Conservation (phyloP, 1,139 yeast genomes). For the Blastobotrys illinoisensis region DNA sequence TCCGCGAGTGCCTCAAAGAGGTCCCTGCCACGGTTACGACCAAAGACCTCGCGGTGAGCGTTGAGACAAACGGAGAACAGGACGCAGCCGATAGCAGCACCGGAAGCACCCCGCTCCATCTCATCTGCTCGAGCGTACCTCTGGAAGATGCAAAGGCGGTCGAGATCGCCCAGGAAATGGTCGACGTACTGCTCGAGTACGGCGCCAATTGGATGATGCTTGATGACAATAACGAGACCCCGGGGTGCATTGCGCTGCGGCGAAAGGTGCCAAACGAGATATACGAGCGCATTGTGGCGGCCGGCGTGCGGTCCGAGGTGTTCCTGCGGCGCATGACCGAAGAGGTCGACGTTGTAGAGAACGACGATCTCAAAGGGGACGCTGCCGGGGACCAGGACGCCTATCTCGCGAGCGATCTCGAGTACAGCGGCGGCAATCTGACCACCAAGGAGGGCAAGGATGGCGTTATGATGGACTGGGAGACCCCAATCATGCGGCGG, state of each 20-base stretch:
- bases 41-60: conserved; percentile 53
- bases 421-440: conserved; percentile 65
- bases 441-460: conserved; percentile 69
- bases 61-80: conserved; percentile 1
- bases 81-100: conserved; percentile 20
- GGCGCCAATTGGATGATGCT: conserved; percentile 84
- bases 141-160: conserved; percentile 38
- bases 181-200: conserved; percentile 62
- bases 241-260: conserved; percentile 56
- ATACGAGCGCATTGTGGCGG: conserved; percentile 60
- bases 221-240: conserved; percentile 63
- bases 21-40: conserved; percentile 79
- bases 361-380: conserved; percentile 21
- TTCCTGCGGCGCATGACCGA: conserved; percentile 68
- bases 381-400: conserved; percentile 47
- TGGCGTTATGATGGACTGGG: conserved; percentile 99
- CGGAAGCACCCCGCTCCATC: conserved; percentile 77
- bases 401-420: conserved; percentile 60
- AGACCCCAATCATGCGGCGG: conserved; percentile 68
- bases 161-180: conserved; percentile 47
- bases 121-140: conserved; percentile 35
- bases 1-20: conserved; percentile 51
- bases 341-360: conserved; percentile 29
- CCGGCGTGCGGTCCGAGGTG: conserved; percentile 88
- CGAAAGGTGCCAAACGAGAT: conserved; percentile 26